These are phyloP conservation scores for Sisymbrium altissimum DNA, from an alignment of 345 rosid species.

Conservation along the genomic window DNA sequence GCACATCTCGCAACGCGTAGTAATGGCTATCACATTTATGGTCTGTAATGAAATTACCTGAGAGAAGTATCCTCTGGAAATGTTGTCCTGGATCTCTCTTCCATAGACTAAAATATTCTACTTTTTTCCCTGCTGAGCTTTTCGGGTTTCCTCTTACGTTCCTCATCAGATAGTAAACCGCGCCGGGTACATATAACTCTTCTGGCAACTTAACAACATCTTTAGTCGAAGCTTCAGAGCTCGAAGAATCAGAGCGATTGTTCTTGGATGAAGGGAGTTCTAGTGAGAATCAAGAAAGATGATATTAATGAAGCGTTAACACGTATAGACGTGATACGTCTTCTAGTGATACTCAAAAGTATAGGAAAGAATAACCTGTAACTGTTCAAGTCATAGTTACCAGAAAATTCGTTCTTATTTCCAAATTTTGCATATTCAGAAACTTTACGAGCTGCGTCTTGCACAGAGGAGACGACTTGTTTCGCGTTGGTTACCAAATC, in stretches of 20 bases:
- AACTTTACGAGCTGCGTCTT: constrained; percentile 83
- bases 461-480: constrained; percentile 75
- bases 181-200: constrained; percentile 80
- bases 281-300: constrained; percentile 19
- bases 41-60: constrained; percentile 76
- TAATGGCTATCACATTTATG: constrained; percentile 92
- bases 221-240: constrained; percentile 20
- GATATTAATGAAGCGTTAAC: not conserved
- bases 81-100: constrained; percentile 81
- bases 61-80: constrained; percentile 78
- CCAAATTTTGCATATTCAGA: constrained; percentile 74
- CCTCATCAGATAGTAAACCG: constrained; percentile 74
- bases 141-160: constrained; percentile 32
- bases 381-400: constrained; percentile 36
- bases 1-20: constrained; percentile 79
- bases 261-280: constrained; percentile 32
- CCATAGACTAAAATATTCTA: constrained; percentile 71
- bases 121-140: constrained; percentile 19
- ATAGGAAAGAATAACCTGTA: too few relatives aligned
- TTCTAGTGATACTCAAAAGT: not conserved
- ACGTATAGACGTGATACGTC: not conserved
- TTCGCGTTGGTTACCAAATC: constrained; percentile 80
- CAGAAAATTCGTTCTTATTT: constrained; percentile 40
- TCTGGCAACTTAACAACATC: constrained; percentile 32
- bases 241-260: not conserved